A percentile compares a stretch with the other conserved stretches of the same genome.
These are phyloP conservation scores for Stereum hirsutum DNA, from an alignment of 1,284 basidiomycete genomes.

Conservation along the genomic window DNA sequence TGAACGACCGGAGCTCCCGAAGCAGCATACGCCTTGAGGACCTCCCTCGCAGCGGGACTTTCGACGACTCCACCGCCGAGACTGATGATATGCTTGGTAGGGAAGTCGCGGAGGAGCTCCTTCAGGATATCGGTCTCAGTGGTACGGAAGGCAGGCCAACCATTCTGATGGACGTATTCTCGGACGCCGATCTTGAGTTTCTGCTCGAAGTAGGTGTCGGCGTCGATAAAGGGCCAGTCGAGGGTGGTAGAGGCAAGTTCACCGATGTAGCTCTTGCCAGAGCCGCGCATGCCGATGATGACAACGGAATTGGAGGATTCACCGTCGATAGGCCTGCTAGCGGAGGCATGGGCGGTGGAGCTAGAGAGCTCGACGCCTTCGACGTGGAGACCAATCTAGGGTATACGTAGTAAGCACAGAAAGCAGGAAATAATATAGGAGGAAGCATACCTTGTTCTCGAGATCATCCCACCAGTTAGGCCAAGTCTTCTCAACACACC, in stretches of 20 bases:
- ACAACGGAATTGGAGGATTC: slow-evolving; percentile 62
- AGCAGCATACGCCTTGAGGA: slow-evolving; percentile 62
- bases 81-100: slow-evolving; percentile 69
- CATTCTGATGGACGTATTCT: slow-evolving; percentile 70
- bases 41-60: slow-evolving; percentile 61
- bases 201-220: slow-evolving; percentile 74
- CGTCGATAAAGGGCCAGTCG: slow-evolving; percentile 79
- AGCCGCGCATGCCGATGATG: slow-evolving; percentile 94
- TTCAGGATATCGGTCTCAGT: slow-evolving; percentile 51
- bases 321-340: slow-evolving; percentile 28
- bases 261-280: slow-evolving; percentile 91
- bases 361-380: slow-evolving; percentile 73
- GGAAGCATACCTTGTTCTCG: slow-evolving; percentile 70
- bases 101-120: slow-evolving; percentile 49
- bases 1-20: slow-evolving; percentile 67
- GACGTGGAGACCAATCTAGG: slow-evolving; percentile 83
- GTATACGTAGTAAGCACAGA: slow-evolving; percentile 7
- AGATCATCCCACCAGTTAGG: slow-evolving; percentile 99
- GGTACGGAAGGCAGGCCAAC: slow-evolving; percentile 72
- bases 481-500: slow-evolving; percentile 99
- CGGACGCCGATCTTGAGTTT: slow-evolving; percentile 59
- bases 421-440: slow-evolving; percentile 3
- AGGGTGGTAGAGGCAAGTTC: slow-evolving; percentile 69
- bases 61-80: slow-evolving; percentile 98
- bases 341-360: slow-evolving; percentile 31